Base-by-base conservation (phyloP, 1,139 yeast genomes). In the Yarrowia galli region DNA sequence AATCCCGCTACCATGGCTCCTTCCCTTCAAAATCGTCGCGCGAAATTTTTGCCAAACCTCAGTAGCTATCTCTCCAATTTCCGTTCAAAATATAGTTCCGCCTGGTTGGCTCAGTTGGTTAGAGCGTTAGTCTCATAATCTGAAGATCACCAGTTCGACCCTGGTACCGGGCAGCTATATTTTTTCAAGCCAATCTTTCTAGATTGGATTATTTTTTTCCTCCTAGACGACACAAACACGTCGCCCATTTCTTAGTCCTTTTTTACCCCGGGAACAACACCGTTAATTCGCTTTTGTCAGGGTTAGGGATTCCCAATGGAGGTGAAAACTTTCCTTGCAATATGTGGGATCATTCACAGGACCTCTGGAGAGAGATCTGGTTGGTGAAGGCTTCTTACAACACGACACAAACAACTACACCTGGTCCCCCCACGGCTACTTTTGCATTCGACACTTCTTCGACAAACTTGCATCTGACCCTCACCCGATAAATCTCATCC, bases 71-170 rank as follows among this genome's bases (percentile, higher is more conserved):
- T 12, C 15, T 7, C 9, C 28, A 13, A 22, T 4, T 0, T 13
- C 48, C 28, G 22, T 18, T 13, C 2, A 2, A 18, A 42, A 18
- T 10, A 18, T 18, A 18, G 12, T 16, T 23, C 13, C 28, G 65
- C 65, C 65, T 45, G 51, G 65, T 60, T 60, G 65, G 65, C 65
- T 60, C 65, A 60, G 65, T 60, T 60, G 65, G 65, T 43, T 60
- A 60, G 65, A 60, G 65, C 65, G 65, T 45, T 60, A 60, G 65
- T 60, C 65, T 60, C 65, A 60, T 60, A 60, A 60, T 60, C 65
- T 60, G 65, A 45, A 60, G 65, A 60, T 60, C 65, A 45, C 65
- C 65, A 60, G 65, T 60, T 60, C 65, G 65, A 60, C 42, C 65
- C 65, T 60, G 65, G 65, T 45, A 60, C 65, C 51, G 65, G 65